Percentiles rank a stretch among this genome's conserved stretches.
Evolutionary conservation across 2,329 filamentous ascomycete species (phyloP).

Genomic region (Onygenales sp.): DNA sequence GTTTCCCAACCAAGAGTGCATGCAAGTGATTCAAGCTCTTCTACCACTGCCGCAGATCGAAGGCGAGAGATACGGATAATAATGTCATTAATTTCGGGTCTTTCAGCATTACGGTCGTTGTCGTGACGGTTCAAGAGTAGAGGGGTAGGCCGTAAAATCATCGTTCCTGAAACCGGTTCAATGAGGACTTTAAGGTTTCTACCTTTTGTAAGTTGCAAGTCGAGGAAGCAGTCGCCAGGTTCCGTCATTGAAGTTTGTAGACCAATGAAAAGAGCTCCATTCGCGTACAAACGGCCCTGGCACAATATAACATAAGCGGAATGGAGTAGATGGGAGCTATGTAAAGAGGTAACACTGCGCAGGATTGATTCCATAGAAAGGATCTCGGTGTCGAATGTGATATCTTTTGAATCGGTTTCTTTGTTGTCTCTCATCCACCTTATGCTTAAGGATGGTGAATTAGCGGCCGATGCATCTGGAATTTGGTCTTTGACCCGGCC

Average conservation of each 20-base stretch:
- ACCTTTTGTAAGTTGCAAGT: slow-evolving; percentile 58
- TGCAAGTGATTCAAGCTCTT: slow-evolving; percentile 29
- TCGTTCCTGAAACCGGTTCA: slow-evolving; percentile 68
- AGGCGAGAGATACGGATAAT: slow-evolving; percentile 27
- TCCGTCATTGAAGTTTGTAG: slow-evolving; percentile 51
- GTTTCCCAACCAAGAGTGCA: slow-evolving; percentile 29
- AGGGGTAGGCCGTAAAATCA: slow-evolving; percentile 59
- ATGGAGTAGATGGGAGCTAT: slow-evolving; percentile 63
- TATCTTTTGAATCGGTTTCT: slow-evolving; percentile 58
- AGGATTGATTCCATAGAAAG: slow-evolving; percentile 69
- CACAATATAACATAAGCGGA: slow-evolving; percentile 54
- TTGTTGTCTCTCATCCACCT: slow-evolving; percentile 74
- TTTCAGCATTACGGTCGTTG: slow-evolving; percentile 50
- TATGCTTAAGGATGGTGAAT: slow-evolving; percentile 28
- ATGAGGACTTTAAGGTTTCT: slow-evolving; percentile 55
- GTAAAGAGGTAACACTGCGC: slow-evolving; percentile 62
- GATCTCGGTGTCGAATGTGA: slow-evolving; percentile 55
- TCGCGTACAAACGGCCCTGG: slow-evolving; percentile 51
- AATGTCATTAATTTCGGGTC: slow-evolving; percentile 35
- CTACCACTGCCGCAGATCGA: slow-evolving; percentile 29
- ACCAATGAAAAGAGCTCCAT: slow-evolving; percentile 48
- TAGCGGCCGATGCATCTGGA: slow-evolving; percentile 7
- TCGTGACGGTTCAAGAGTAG: slow-evolving; percentile 51
- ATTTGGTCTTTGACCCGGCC: slow-evolving; percentile 11
- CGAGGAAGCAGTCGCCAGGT: slow-evolving; percentile 58